phyloP scores from a whole-genome alignment of 169 alveolate species.

The Plasmodium fragile region DNA sequence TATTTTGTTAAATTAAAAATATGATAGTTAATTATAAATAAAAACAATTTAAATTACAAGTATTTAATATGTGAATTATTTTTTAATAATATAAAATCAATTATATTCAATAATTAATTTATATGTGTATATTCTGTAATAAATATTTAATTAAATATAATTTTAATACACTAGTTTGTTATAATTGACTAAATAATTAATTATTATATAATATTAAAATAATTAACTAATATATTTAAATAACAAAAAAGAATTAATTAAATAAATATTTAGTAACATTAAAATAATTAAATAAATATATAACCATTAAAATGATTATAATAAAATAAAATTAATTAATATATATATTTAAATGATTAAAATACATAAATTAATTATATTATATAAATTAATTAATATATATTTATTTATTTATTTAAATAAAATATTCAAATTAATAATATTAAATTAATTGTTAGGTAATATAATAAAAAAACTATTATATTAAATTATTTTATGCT shows the following conservation, averaged over 20 bases:
- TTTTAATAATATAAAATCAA: background rate
- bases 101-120: background rate
- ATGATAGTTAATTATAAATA: too few relatives aligned
- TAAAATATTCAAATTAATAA: background rate
- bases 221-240: background rate
- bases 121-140: background rate
- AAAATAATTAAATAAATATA: background rate
- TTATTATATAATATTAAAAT: background rate
- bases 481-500: background rate
- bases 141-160: background rate
- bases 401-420: background rate
- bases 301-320: background rate
- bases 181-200: background rate
- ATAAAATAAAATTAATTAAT: background rate
- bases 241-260: too few relatives aligned
- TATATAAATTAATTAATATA: background rate
- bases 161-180: background rate
- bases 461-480: background rate
- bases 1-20: background rate
- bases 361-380: background rate
- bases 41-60: background rate
- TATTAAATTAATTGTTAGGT: background rate
- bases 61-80: background rate
- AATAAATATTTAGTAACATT: too few relatives aligned
- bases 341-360: background rate